A percentile compares a stretch with the other conserved stretches of the same genome.
Evolutionary conservation across 169 alveolate species (phyloP).

Genomic region (Plasmodium cynomolgi): DNA sequence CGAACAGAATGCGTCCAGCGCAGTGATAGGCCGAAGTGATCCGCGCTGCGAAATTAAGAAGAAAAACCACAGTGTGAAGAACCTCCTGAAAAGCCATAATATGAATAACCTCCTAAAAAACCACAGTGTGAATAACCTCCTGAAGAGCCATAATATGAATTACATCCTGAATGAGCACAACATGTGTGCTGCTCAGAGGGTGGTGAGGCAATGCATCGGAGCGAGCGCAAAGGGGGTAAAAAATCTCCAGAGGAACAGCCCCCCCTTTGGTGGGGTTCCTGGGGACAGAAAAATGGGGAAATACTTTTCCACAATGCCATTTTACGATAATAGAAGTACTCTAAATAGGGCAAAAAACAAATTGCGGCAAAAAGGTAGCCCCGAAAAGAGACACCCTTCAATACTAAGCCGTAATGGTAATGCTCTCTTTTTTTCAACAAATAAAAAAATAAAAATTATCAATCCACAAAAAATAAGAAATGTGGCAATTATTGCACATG

Average conservation of each 20-base stretch:
- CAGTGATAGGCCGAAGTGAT: not conserved
- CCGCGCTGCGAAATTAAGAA: not conserved
- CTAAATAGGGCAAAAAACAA: not conserved
- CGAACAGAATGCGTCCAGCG: not conserved
- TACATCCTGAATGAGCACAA: slow-evolving; percentile 12
- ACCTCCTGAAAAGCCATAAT: slow-evolving; percentile 9
- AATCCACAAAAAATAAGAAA: slow-evolving; percentile 91
- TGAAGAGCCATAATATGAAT: slow-evolving; percentile 31
- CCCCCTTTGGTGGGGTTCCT: not conserved
- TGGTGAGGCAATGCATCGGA: not conserved
- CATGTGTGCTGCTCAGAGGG: not conserved
- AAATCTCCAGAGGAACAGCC: not conserved
- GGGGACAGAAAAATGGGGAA: not conserved
- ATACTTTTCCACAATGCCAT: not conserved
- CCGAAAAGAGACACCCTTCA: not conserved
- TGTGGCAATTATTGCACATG: slow-evolving; percentile 99
- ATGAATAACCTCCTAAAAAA: too few species aligned
- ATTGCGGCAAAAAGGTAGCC: not conserved
- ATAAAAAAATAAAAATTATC: slow-evolving; percentile 64
- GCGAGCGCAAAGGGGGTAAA: slow-evolving; percentile 11
- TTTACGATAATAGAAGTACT: not conserved
- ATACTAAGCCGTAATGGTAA: not conserved
- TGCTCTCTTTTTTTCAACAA: slow-evolving; percentile 42
- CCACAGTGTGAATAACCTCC: slow-evolving; percentile 14
- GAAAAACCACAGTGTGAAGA: slow-evolving; percentile 5